Evolutionary conservation across 139 green algal species (phyloP), one percentile per base, ranked within the genome.

Genomic region (Eudorina sp.): DNA sequence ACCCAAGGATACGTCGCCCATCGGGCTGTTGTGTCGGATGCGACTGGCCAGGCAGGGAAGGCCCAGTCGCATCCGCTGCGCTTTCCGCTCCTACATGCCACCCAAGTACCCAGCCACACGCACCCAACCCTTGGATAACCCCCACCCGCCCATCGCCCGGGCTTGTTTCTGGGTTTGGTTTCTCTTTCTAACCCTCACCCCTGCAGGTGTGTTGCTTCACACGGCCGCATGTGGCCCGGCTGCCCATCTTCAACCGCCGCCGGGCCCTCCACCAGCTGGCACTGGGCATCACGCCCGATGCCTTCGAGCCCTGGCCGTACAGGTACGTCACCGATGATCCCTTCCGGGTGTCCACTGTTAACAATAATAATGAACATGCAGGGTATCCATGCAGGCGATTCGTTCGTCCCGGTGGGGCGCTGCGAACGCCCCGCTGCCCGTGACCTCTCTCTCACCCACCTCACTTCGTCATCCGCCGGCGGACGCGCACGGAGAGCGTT

Each of bases 171-270:
- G n/a, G n/a, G n/a, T n/a, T n/a, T n/a, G n/a, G n/a, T n/a, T n/a
- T n/a, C n/a, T 45, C 29, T 11, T 25, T 38, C 3, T 40, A 19
- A 11, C 27, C 62, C 48, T 55, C 6, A 40, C 70, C n/a, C 13
- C 70, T 40, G 21, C 81, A 93, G 48, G 90, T 96, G 4, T 94
- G 87, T 84, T 96, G 94, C 88, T 95, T 96, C 77, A 86, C 92
- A 16, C 89, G 88, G 3, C 62, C 90, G 48, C 85, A 93, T 36
- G 53, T 95, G 13, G 81, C 53, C n/a, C 79, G 45, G 23, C 66
- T 88, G 68, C 83, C 86, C 0, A 46, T 95, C 0, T 72, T 84
- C 29, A 76, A 85, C 58, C 74, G 73, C 40, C 27, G 29, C 11
- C 31, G 16, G 29, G 84, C 73, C 18, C 53, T 89, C 51, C 36